A percentile compares a stretch with the other conserved stretches of the same genome.
Conservation (phyloP, 768 basidiomycete genomes). For the Naganishia friedmannii region DNA sequence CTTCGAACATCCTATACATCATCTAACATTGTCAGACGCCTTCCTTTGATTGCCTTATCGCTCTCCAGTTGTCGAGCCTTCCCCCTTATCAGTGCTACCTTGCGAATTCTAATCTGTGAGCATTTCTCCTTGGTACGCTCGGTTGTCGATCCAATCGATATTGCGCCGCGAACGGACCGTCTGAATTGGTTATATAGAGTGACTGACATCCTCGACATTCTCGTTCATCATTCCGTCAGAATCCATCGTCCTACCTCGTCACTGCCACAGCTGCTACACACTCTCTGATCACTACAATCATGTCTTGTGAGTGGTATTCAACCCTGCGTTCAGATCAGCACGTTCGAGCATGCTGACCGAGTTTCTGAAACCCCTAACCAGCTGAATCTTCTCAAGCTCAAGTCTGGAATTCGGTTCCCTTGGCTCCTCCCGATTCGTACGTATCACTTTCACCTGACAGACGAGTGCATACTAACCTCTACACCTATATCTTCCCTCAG, state of each 20-base stretch:
- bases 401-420: constrained; percentile 32
- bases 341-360: background rate
- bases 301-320: constrained; percentile 3
- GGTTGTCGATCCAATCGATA: background rate
- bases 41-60: background rate
- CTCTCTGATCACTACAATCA: background rate
- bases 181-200: constrained; percentile 2
- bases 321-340: too few relatives aligned
- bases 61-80: background rate
- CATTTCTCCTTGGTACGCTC: background rate
- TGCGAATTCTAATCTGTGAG: background rate
- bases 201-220: background rate
- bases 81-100: background rate
- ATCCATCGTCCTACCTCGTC: background rate
- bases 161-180: constrained; percentile 25
- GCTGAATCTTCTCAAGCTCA: constrained; percentile 21
- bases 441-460: background rate
- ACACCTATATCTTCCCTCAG: constrained; percentile 17
- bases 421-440: constrained; percentile 39
- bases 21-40: too few relatives aligned
- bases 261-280: background rate
- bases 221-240: background rate
- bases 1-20: background rate
- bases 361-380: background rate
- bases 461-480: background rate